Conservation (phyloP, 2,329 filamentous ascomycete species). For the Thermochaetoides dissita region DNA sequence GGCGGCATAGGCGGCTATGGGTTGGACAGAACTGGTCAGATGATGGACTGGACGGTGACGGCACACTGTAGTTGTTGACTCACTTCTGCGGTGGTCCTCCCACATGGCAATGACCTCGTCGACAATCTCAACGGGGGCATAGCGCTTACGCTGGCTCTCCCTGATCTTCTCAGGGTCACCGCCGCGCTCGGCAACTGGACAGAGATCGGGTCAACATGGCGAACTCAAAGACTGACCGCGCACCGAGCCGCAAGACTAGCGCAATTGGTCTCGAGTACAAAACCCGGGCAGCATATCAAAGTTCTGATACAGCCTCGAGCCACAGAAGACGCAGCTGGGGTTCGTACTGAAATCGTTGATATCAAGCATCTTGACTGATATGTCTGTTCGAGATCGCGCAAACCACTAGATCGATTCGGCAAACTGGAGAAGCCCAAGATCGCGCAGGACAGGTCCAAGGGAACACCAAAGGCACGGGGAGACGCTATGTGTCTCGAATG, state of each 20-base stretch:
- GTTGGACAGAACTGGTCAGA: constrained; percentile 1
- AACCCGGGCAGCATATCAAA: neutral
- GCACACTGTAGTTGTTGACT: constrained; percentile 3
- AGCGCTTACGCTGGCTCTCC: constrained; percentile 74
- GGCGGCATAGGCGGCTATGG: constrained; percentile 15
- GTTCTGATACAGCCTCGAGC: too few species aligned
- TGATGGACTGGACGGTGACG: constrained; percentile 46
- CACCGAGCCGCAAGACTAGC: neutral
- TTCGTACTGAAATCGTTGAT: constrained; percentile 51
- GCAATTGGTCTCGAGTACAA: constrained; percentile 1
- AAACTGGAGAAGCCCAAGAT: neutral
- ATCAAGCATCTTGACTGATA: constrained; percentile 48
- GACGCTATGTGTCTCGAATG: constrained; percentile 9
- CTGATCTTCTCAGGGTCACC: constrained; percentile 85
- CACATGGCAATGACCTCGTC: constrained; percentile 83
- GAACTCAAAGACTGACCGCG: too few species aligned
- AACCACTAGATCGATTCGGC: too few species aligned
- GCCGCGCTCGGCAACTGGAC: constrained; percentile 57
- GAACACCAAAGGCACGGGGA: neutral
- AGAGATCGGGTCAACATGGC: too few species aligned
- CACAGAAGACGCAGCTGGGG: neutral
- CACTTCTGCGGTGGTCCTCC: constrained; percentile 63
- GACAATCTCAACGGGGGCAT: constrained; percentile 68
- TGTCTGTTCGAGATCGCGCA: too few species aligned
- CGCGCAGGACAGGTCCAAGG: neutral